Conservation (phyloP, 2,329 filamentous ascomycete genomes). For the Pseudogymnoascus sp. region DNA sequence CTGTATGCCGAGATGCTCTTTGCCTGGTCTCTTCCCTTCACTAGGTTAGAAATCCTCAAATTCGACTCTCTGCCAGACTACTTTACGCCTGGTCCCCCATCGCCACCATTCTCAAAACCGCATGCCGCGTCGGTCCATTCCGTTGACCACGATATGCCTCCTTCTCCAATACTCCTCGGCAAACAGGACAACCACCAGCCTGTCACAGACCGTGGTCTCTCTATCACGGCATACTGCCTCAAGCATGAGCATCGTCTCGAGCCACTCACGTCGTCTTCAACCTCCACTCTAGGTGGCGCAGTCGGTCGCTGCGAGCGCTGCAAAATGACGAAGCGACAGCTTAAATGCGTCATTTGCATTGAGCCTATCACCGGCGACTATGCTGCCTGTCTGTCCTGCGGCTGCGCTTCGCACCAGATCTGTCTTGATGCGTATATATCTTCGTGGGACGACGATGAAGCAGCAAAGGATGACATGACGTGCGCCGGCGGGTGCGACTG, state of each 20-base stretch:
- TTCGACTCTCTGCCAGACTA: conserved; percentile 55
- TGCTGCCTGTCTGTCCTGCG: conserved; percentile 52
- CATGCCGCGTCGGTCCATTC: conserved; percentile 22
- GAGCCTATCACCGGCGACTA: conserved; percentile 53
- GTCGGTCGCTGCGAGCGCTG: conserved; percentile 43
- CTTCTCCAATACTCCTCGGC: conserved; percentile 47
- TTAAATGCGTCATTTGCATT: conserved; percentile 54
- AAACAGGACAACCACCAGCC: conserved; percentile 42
- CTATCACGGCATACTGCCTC: conserved; percentile 54
- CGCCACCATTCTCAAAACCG: conserved; percentile 16
- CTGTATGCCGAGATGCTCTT: conserved; percentile 62
- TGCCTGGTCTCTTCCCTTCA: conserved; percentile 55
- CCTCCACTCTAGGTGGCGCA: conserved; percentile 31
- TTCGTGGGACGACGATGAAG: conserved; percentile 24
- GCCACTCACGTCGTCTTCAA: conserved; percentile 36
- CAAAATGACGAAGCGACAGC: conserved; percentile 45
- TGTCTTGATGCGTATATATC: conserved; percentile 49
- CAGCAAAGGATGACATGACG: conserved; percentile 33
- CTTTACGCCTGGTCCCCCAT: conserved; percentile 18
- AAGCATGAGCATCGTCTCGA: conserved; percentile 55
- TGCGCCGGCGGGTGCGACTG: conserved; percentile 60
- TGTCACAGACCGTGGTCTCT: conserved; percentile 36
- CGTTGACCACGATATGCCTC: conserved; percentile 18
- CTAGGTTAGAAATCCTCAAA: conserved; percentile 59
- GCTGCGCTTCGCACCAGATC: conserved; percentile 51